phyloP scores from a whole-genome alignment of 805 yeast species.

The Lipomyces mesembrius region DNA sequence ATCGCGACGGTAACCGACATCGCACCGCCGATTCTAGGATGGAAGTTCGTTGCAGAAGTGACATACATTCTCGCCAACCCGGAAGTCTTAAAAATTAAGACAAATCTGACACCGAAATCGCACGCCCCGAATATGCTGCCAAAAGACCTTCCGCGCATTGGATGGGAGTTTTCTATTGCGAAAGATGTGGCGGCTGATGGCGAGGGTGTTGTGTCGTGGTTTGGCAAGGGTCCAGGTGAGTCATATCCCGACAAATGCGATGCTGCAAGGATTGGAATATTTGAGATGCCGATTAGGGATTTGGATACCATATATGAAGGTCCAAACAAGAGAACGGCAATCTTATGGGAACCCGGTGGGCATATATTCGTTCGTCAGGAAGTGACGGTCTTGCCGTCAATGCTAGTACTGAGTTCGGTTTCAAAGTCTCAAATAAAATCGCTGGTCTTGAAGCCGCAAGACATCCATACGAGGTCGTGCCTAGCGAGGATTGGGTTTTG shows the following conservation, averaged over 20 bases:
- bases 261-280: conserved; percentile 43
- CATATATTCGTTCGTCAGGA: conserved; percentile 23
- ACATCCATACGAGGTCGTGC: conserved; percentile 41
- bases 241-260: conserved; percentile 46
- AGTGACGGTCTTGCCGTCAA: conserved; percentile 14
- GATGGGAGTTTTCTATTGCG: conserved; percentile 44
- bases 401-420: conserved; percentile 23
- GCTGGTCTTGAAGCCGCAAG: conserved; percentile 36
- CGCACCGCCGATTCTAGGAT: conserved; percentile 42
- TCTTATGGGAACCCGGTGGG: conserved; percentile 46
- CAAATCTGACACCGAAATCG: conserved; percentile 22
- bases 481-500: conserved; percentile 32
- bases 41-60: conserved; percentile 41
- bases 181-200: conserved; percentile 29
- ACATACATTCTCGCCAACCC: conserved; percentile 26
- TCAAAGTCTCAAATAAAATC: conserved; percentile 29
- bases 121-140: conserved; percentile 38
- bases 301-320: conserved; percentile 44
- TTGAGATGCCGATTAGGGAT: conserved; percentile 29
- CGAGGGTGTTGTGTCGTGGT: conserved; percentile 41
- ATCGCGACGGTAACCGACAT: conserved; percentile 36
- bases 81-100: conserved; percentile 3
- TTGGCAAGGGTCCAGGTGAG: conserved; percentile 49
- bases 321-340: conserved; percentile 50
- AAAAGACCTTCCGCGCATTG: conserved; percentile 46